These are phyloP conservation scores for Ramaria sp. DNA, from an alignment of 768 basidiomycete genomes.

Conservation along the genomic window DNA sequence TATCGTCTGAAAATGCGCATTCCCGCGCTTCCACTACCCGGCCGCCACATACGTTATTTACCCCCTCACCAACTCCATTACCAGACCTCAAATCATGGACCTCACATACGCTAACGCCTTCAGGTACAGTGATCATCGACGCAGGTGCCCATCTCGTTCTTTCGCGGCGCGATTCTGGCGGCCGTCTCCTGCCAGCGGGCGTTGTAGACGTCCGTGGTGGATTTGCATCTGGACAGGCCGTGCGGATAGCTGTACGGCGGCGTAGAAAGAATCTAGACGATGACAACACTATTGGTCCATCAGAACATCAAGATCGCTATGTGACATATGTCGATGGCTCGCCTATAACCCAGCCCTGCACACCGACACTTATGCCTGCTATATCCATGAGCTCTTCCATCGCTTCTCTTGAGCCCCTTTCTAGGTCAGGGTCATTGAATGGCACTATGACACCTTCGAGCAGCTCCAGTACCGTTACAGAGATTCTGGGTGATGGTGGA, in stretches of 20 bases:
- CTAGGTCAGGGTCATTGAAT: conserved; percentile 27
- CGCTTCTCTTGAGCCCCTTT: conserved; percentile 33
- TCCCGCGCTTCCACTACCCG: conserved; percentile 20
- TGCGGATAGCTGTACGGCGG: conserved; percentile 59
- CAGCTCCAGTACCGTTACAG: conserved; percentile 12
- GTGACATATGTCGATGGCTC: conserved; percentile 28
- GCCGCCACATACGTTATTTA: conserved; percentile 86
- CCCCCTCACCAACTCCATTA: conserved; percentile 57
- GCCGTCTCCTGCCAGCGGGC: conserved; percentile 84
- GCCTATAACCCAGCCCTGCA: conserved; percentile 41
- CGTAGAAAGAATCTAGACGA: conserved; percentile 15
- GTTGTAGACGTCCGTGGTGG: conserved; percentile 78
- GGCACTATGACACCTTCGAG: conserved; percentile 15
- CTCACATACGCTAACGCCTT: conserved; percentile 83
- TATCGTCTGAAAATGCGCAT: background rate
- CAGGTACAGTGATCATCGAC: conserved; percentile 85
- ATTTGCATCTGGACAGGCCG: conserved; percentile 93
- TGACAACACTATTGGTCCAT: conserved; percentile 11
- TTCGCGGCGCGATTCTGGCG: conserved; percentile 77
- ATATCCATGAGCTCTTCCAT: conserved; percentile 35
- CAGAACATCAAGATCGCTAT: conserved; percentile 20
- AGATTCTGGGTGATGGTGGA: conserved; percentile 18
- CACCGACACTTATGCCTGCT: conserved; percentile 36
- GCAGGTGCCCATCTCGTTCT: conserved; percentile 81
- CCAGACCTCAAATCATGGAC: conserved; percentile 94